Evolutionary conservation across 768 basidiomycete genomes (phyloP), one percentile per base, ranked within the genome.

Genomic region (Lepiota venenata): DNA sequence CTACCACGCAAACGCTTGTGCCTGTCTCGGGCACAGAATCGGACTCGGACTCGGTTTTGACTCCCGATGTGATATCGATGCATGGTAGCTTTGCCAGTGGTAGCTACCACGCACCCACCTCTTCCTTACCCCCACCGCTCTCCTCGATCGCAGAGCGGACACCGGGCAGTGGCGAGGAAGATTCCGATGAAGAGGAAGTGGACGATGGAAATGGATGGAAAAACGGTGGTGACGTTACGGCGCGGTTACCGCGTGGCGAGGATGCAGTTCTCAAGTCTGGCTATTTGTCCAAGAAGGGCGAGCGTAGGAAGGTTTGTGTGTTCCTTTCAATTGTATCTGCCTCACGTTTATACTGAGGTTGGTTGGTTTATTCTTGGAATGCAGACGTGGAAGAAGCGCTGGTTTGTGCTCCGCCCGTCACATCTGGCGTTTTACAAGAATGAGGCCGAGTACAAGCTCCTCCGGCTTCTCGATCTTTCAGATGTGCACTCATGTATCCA

Each of bases 391-490:
- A 98, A 98, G 80, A 95, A 94, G 72, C 83, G 95, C 18, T 98
- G 96, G 96, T 98, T 98, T 62, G 97, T 99, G 1, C 74, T 99
- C 55, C 83, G 96, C 15, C 83, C 92, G 0, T 89, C 88, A 2
- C 93, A 97, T 69, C 74, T 99, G 47, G 93, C 93, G 3, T 98
- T 96, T 71, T 98, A 98, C 83, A 98, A 98, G 76, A 93, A 83
- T 45, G 86, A 89, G 29, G 89, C 91, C 53, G 96, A 99, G 71
- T 98, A 98, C 73, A 80, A 95, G 69, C 82, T 98, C 2, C 85
- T 93, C 22, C 85, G 89, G 16, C 82, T 97, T 12, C 82, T 98
- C 55, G 91, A 94, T 60, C 80, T 98, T 16, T 75, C 81, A 20
- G 90, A 95, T 42, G 83, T 98, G 22, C 95, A 98, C 66, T 88